Conservation (phyloP, 2,329 filamentous ascomycete species). For the Alternaria tenuissima region DNA sequence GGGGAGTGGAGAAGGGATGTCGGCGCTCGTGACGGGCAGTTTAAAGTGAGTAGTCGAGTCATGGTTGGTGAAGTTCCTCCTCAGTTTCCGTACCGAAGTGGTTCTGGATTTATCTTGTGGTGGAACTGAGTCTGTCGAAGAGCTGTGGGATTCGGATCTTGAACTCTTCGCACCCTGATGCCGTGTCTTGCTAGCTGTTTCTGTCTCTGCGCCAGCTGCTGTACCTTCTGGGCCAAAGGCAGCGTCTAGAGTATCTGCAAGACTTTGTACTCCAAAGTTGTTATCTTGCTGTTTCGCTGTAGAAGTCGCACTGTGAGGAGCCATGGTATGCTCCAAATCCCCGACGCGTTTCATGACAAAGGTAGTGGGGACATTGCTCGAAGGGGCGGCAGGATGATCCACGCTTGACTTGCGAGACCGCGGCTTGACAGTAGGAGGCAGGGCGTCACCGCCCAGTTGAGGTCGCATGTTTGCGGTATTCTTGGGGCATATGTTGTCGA, state of each 20-base stretch:
- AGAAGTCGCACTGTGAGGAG: constrained; percentile 27
- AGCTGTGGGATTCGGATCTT: constrained; percentile 33
- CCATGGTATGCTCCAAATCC: constrained; percentile 55
- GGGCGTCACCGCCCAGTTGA: constrained; percentile 47
- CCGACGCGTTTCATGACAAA: constrained; percentile 68
- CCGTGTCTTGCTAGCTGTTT: constrained; percentile 34
- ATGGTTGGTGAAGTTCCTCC: constrained; percentile 34
- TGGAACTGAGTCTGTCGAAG: constrained; percentile 26
- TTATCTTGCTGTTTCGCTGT: constrained; percentile 49
- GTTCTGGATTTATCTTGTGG: constrained; percentile 30
- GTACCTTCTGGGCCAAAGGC: constrained; percentile 47
- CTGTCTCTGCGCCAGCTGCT: constrained; percentile 33
- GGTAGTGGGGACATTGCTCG: constrained; percentile 58
- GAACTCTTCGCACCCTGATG: constrained; percentile 42
- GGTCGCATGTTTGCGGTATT: constrained; percentile 41
- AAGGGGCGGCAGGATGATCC: constrained; percentile 40
- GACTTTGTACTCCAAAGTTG: constrained; percentile 65
- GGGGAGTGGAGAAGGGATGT: constrained; percentile 55
- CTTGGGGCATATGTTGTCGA: constrained; percentile 14
- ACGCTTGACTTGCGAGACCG: constrained; percentile 51
- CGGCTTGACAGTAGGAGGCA: constrained; percentile 40
- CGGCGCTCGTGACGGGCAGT: constrained; percentile 25
- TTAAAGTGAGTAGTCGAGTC: constrained; percentile 35
- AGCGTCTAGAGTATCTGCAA: constrained; percentile 61
- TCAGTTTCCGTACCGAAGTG: constrained; percentile 31